These are phyloP conservation scores for Xylariaceae sp. DNA, from an alignment of 2,329 filamentous ascomycete species.

Conservation along the genomic window DNA sequence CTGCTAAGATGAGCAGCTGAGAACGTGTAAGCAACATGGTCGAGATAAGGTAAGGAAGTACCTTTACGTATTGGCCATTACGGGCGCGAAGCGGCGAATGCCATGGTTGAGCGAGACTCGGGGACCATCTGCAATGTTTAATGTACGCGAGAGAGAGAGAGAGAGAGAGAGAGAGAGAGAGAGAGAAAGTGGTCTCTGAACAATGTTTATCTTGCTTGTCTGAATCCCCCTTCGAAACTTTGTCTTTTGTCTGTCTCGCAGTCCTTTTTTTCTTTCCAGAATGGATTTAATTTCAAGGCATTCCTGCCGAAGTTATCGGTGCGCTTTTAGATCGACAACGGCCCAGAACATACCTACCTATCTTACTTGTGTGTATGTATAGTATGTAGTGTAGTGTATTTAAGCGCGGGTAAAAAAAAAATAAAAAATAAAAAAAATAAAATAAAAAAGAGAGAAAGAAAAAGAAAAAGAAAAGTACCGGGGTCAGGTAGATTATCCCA, in stretches of 20 bases:
- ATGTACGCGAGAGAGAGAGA: not conserved
- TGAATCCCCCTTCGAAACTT: slow-evolving; percentile 7
- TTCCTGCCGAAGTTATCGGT: slow-evolving; percentile 12
- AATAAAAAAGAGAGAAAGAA: not conserved
- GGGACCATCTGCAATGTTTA: not conserved
- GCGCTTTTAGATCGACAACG: slow-evolving; percentile 13
- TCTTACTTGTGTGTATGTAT: slow-evolving; percentile 3
- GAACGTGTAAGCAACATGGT: slow-evolving; percentile 4
- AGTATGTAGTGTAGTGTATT: slow-evolving; percentile 2
- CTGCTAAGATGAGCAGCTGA: not conserved
- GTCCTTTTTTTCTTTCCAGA: slow-evolving; percentile 11
- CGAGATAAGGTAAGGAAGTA: not conserved
- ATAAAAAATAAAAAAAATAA: slow-evolving; percentile 7
- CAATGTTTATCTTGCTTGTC: not conserved
- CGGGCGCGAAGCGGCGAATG: not conserved
- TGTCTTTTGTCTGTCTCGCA: slow-evolving; percentile 13
- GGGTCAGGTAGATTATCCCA: too few species aligned
- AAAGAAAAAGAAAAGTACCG: too few species aligned
- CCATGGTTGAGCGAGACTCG: slow-evolving; percentile 13
- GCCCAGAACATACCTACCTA: slow-evolving; percentile 9
- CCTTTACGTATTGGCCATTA: slow-evolving; percentile 6
- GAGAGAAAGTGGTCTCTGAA: too few species aligned
- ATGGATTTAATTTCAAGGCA: slow-evolving; percentile 15
- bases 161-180: too few species aligned
- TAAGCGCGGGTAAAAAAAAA: not conserved